These are phyloP conservation scores for Cephaloascus albidus DNA, from an alignment of 805 yeast species.

Conservation along the genomic window DNA sequence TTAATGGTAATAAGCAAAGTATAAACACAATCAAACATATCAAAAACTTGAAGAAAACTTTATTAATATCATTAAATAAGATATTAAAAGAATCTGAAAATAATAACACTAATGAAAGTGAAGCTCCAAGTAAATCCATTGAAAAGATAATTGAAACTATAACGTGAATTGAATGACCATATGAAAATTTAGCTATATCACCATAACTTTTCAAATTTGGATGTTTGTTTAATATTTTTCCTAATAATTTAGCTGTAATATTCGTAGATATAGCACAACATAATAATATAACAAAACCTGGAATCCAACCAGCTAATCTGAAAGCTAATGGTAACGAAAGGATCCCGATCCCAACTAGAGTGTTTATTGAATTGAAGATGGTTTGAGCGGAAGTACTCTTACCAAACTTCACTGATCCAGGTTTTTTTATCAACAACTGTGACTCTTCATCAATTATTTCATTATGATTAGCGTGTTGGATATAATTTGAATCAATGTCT, in stretches of 20 bases:
- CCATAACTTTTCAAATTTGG: conserved; percentile 42
- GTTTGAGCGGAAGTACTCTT: conserved; percentile 68
- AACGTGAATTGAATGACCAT: conserved; percentile 34
- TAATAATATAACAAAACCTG: conserved; percentile 33
- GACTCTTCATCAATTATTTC: conserved; percentile 6
- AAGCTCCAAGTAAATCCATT: conserved; percentile 53
- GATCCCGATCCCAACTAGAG: conserved; percentile 68
- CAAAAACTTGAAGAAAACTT: conserved; percentile 28
- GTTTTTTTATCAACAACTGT: neutral
- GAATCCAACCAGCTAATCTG: conserved; percentile 57
- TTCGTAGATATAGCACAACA: conserved; percentile 40
- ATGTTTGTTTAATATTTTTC: conserved; percentile 31
- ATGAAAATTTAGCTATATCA: conserved; percentile 43
- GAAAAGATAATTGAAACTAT: conserved; percentile 40
- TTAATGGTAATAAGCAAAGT: conserved; percentile 45
- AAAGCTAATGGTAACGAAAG: conserved; percentile 67
- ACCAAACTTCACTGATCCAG: conserved; percentile 14
- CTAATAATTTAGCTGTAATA: conserved; percentile 45
- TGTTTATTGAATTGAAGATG: conserved; percentile 67
- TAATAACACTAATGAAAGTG: conserved; percentile 44
- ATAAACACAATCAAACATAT: conserved; percentile 30
- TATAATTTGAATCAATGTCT: neutral
- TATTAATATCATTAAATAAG: conserved; percentile 31
- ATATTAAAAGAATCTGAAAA: conserved; percentile 52
- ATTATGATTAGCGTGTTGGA: neutral